phyloP scores from a whole-genome alignment of 768 basidiomycete species.

The Lentinula sp. region DNA sequence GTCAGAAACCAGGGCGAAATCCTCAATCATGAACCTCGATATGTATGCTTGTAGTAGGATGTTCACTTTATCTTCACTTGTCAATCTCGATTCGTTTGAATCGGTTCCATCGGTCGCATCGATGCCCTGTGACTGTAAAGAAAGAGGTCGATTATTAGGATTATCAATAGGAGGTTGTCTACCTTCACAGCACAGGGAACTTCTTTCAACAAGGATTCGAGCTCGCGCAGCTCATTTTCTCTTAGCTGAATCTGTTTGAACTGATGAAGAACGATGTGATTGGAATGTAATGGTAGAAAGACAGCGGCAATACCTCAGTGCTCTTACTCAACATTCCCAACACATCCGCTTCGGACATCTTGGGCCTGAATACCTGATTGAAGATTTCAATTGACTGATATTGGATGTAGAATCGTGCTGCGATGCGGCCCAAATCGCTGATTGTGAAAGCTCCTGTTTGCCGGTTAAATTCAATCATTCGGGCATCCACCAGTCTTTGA shows the following conservation, averaged over 20 bases:
- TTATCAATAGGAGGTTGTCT: not conserved
- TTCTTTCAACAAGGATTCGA: slow-evolving; percentile 59
- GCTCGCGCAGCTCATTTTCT: slow-evolving; percentile 82
- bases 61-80: slow-evolving; percentile 80
- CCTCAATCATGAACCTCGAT: slow-evolving; percentile 73
- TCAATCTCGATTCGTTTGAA: no score
- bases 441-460: slow-evolving; percentile 53
- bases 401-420: slow-evolving; percentile 94
- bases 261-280: slow-evolving; percentile 29
- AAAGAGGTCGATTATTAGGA: not conserved
- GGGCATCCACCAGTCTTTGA: slow-evolving; percentile 52
- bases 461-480: slow-evolving; percentile 79
- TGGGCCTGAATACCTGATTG: slow-evolving; percentile 66
- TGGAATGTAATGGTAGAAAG: not conserved
- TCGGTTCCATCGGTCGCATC: not conserved
- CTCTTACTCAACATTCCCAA: slow-evolving; percentile 82
- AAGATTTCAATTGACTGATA: slow-evolving; percentile 83
- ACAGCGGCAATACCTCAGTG: slow-evolving; percentile 61
- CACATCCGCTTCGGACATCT: slow-evolving; percentile 92
- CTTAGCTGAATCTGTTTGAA: slow-evolving; percentile 94
- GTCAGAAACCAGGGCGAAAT: slow-evolving; percentile 96
- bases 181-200: slow-evolving; percentile 83
- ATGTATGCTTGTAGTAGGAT: slow-evolving; percentile 90
- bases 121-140: slow-evolving; percentile 30
- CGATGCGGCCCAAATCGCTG: slow-evolving; percentile 93